Evolutionary conservation across 2,329 filamentous ascomycete genomes (phyloP).

Genomic region (Dactylellina sp.): DNA sequence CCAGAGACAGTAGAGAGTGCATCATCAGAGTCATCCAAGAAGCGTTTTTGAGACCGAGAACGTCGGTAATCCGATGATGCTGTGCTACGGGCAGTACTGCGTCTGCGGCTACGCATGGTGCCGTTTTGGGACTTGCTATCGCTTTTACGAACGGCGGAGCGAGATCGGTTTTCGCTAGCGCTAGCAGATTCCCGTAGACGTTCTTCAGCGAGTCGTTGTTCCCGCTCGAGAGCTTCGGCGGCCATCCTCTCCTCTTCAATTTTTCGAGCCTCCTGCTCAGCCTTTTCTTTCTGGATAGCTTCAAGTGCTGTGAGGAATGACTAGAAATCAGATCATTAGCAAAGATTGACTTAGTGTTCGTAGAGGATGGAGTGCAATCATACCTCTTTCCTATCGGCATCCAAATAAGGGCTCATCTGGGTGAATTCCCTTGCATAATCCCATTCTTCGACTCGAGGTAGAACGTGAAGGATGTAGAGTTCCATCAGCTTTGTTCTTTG

Average conservation of each 20-base stretch:
- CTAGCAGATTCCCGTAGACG: conserved; percentile 62
- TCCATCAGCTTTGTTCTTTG: conserved; percentile 88
- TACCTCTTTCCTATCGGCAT: conserved; percentile 74
- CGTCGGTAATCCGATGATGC: conserved; percentile 55
- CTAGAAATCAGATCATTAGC: conserved; percentile 65
- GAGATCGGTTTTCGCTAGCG: conserved; percentile 70
- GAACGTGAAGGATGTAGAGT: conserved; percentile 91
- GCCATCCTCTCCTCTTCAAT: conserved; percentile 73
- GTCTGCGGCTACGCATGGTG: conserved; percentile 69
- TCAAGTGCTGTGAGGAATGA: conserved; percentile 88
- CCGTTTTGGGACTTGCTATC: conserved; percentile 65
- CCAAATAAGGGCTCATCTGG: conserved; percentile 82
- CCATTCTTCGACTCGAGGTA: conserved; percentile 95
- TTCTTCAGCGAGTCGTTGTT: conserved; percentile 66
- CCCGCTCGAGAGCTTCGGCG: conserved; percentile 68
- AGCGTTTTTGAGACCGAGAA: conserved; percentile 48
- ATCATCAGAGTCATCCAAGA: conserved; percentile 50
- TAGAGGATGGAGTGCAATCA: background rate
- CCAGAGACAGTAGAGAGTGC: conserved; percentile 45
- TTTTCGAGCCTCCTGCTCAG: conserved; percentile 74
- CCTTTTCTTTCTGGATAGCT: conserved; percentile 83
- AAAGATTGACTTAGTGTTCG: background rate
- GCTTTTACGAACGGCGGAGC: conserved; percentile 68
- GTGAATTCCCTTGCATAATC: conserved; percentile 95
- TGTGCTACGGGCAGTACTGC: conserved; percentile 69